Conservation (phyloP, 2,329 filamentous ascomycete genomes). For the Exophiala lecanii-corni region DNA sequence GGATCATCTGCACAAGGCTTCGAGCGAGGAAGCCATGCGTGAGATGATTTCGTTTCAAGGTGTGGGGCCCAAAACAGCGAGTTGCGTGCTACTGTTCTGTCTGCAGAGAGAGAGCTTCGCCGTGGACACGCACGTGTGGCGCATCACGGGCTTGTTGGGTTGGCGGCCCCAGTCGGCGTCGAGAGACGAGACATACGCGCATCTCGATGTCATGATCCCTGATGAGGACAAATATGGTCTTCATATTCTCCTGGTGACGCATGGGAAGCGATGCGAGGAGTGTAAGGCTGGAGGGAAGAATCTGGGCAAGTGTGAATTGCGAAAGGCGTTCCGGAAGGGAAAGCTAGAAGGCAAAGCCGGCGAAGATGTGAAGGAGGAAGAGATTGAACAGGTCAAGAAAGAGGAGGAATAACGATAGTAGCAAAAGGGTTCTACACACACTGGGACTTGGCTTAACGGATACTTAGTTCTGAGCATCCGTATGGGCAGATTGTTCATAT, state of each 20-base stretch:
- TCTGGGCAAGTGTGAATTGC: conserved; percentile 57
- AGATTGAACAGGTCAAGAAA: conserved; percentile 28
- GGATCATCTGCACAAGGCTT: conserved; percentile 52
- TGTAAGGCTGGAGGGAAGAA: conserved; percentile 54
- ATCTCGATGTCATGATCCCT: conserved; percentile 58
- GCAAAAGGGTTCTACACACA: no score
- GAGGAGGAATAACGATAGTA: conserved; percentile 15
- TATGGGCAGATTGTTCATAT: no score
- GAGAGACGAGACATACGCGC: conserved; percentile 34
- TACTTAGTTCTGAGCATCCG: no score
- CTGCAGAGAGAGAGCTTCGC: conserved; percentile 60
- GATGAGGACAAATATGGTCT: conserved; percentile 60
- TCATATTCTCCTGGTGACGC: conserved; percentile 58
- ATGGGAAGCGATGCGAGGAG: conserved; percentile 58
- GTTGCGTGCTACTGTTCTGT: conserved; percentile 61
- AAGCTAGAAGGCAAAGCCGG: conserved; percentile 61
- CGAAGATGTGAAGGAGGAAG: conserved; percentile 52
- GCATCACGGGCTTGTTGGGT: conserved; percentile 57
- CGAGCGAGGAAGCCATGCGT: conserved; percentile 53
- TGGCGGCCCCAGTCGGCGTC: conserved; percentile 51
- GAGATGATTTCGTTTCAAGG: conserved; percentile 57
- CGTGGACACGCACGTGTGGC: conserved; percentile 64
- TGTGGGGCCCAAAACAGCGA: conserved; percentile 63
- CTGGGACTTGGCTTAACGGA: no score
- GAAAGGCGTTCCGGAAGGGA: conserved; percentile 56